phyloP scores from a whole-genome alignment of 192 early-diverging fungal genomes.

The Funneliformis mosseae region DNA sequence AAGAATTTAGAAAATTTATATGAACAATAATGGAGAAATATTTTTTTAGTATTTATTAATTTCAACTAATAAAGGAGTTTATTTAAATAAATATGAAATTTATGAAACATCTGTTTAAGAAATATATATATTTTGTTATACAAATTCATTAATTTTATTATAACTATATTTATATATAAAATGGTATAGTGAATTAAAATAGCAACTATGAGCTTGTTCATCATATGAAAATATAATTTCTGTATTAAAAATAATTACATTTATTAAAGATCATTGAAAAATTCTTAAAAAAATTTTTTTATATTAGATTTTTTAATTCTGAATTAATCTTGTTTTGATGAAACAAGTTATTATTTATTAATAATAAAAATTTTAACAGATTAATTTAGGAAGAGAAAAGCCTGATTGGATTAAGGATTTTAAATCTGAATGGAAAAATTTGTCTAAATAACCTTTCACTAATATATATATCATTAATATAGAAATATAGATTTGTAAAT shows the following conservation, averaged over 20 bases:
- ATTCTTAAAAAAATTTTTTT: background rate
- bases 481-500: constrained; percentile 4
- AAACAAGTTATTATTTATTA: background rate
- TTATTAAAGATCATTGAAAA: background rate
- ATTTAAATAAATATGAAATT: background rate
- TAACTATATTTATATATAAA: background rate
- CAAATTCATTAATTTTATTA: constrained; percentile 19
- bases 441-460: background rate
- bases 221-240: background rate
- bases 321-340: constrained; percentile 14
- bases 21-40: constrained; percentile 9
- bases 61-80: background rate
- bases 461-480: constrained; percentile 3
- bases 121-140: background rate
- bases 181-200: background rate
- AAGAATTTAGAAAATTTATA: background rate
- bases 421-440: background rate
- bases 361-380: background rate
- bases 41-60: background rate
- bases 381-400: background rate
- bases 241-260: background rate
- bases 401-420: background rate
- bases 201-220: background rate
- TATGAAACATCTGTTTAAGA: background rate
- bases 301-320: background rate